Percentiles rank a stretch among this genome's conserved stretches.
Conservation (phyloP, 768 basidiomycete species). For the Boletus edulis region DNA sequence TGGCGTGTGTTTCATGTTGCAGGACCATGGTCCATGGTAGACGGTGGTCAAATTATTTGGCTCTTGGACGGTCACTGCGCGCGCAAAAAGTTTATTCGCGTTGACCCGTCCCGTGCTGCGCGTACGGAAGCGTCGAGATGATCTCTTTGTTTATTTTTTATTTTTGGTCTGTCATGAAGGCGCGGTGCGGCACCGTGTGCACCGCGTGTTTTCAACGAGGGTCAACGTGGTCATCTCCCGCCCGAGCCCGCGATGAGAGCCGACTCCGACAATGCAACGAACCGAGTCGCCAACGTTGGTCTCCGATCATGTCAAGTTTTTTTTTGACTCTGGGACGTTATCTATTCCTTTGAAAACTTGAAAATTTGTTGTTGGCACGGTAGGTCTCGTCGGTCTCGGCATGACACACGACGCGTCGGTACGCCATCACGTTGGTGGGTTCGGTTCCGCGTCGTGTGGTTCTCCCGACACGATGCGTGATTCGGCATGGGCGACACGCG, state of each 20-base stretch:
- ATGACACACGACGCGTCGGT: too few species aligned
- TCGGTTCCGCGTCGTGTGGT: constrained; percentile 10
- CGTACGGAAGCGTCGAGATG: too few species aligned
- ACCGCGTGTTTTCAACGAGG: constrained; percentile 30
- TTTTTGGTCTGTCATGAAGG: neutral
- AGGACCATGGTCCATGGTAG: neutral
- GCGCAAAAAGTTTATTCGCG: neutral
- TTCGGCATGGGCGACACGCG: neutral
- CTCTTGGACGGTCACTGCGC: neutral
- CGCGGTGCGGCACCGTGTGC: constrained; percentile 5
- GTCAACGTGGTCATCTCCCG: neutral
- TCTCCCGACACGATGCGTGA: neutral
- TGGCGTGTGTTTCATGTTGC: constrained; percentile 9
- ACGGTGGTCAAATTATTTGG: neutral
- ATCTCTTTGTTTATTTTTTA: neutral
- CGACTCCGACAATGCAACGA: neutral
- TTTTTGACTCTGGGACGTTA: too few species aligned
- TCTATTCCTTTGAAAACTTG: too few species aligned
- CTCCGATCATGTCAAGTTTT: constrained; percentile 6
- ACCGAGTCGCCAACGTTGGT: neutral
- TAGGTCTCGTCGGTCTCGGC: too few species aligned
- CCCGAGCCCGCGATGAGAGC: constrained; percentile 3
- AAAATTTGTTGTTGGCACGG: too few species aligned
- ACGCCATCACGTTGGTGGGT: neutral
- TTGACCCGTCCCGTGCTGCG: neutral